Percentiles rank a stretch among this genome's conserved stretches.
Evolutionary conservation across 129 eudicot genomes (phyloP).

Genomic region (Artemisia tridentata): DNA sequence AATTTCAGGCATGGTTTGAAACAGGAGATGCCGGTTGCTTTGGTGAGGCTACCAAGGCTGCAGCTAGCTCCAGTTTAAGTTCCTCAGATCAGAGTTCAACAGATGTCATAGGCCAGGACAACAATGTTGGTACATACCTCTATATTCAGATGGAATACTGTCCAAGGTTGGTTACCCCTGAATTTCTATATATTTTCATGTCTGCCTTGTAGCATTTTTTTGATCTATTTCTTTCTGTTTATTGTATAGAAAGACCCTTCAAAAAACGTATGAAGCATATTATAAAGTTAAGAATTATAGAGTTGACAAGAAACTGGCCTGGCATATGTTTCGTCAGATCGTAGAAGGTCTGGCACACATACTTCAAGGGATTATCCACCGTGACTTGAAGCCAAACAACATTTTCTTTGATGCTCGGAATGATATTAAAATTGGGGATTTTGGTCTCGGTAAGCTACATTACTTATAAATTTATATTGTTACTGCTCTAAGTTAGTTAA

Average conservation of each 20-base stretch:
- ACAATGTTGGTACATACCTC: constrained; percentile 69
- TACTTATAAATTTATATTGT: neutral
- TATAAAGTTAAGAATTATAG: too few species aligned
- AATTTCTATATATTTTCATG: neutral
- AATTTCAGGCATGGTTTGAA: constrained; percentile 97
- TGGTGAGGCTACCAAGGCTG: constrained; percentile 46
- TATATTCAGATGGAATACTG: constrained; percentile 99
- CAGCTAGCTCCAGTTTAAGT: constrained; percentile 64
- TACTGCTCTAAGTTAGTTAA: neutral
- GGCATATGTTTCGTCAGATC: constrained; percentile 90
- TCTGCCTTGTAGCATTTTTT: neutral
- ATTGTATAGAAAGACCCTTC: constrained; percentile 66
- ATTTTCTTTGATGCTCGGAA: constrained; percentile 95
- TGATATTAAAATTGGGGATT: constrained; percentile 97
- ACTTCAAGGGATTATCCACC: constrained; percentile 96
- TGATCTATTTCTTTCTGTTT: constrained; percentile 11
- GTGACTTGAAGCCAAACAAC: constrained; percentile 95
- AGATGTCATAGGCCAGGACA: constrained; percentile 48
- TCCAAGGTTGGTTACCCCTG: constrained; percentile 71
- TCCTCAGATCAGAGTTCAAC: constrained; percentile 46
- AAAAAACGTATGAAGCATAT: constrained; percentile 83
- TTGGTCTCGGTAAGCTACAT: constrained; percentile 80
- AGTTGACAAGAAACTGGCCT: constrained; percentile 83
- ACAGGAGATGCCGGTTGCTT: constrained; percentile 58
- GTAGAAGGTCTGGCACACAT: constrained; percentile 95